Percentiles rank a stretch among this genome's conserved stretches.
phyloP scores from a whole-genome alignment of 208 protist genomes.

The Leptomonas pyrrhocoris region DNA sequence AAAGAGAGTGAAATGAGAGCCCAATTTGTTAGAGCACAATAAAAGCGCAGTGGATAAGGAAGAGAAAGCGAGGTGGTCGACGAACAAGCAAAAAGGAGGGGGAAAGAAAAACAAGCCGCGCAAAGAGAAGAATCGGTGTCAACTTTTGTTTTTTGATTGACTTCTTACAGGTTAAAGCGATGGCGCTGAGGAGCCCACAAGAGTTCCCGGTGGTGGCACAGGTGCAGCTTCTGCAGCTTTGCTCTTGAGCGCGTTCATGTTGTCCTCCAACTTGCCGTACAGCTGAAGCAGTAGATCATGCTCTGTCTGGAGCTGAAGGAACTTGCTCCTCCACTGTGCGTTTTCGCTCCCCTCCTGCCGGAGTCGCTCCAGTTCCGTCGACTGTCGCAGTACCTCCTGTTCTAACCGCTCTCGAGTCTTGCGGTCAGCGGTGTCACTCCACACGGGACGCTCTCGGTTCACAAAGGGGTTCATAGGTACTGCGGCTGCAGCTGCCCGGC shows the following conservation, averaged over 20 bases:
- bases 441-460: slow-evolving; percentile 17
- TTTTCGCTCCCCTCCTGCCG: slow-evolving; percentile 34
- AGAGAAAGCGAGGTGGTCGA: no score
- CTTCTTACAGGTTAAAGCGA: background rate
- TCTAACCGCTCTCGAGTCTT: slow-evolving; percentile 53
- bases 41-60: no score
- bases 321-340: slow-evolving; percentile 30
- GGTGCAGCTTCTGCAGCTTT: background rate
- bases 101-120: background rate
- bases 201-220: background rate
- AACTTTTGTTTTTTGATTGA: background rate
- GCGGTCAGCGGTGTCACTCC: slow-evolving; percentile 28
- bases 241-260: slow-evolving; percentile 28
- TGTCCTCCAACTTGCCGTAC: slow-evolving; percentile 81
- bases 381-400: slow-evolving; percentile 73
- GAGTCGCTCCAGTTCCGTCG: slow-evolving; percentile 74
- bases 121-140: background rate
- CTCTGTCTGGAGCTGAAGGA: slow-evolving; percentile 47
- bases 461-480: slow-evolving; percentile 27
- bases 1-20: background rate
- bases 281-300: slow-evolving; percentile 82
- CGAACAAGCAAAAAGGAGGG: background rate
- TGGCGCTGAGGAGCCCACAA: background rate
- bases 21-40: no score
- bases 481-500: slow-evolving; percentile 2